Percentiles rank a stretch among this genome's conserved stretches.
phyloP scores from a whole-genome alignment of 371 early-diverging fungal genomes.

The Mortierella sp. region DNA sequence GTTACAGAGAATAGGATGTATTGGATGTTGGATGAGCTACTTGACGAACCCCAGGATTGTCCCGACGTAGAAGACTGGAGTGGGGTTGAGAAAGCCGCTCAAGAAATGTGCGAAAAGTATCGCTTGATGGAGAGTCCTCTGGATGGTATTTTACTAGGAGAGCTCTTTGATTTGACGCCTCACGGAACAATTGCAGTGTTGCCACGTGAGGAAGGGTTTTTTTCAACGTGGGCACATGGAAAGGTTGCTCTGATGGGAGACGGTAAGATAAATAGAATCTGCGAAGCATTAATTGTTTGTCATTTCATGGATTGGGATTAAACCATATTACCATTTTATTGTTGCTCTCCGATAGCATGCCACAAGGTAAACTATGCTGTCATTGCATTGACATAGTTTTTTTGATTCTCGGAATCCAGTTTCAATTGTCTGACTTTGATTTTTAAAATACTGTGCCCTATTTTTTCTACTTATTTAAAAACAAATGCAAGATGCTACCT shows the following conservation, averaged over 20 bases:
- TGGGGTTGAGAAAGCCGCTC: slow-evolving; percentile 4
- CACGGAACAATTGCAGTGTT: slow-evolving; percentile 20
- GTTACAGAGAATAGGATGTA: slow-evolving; percentile 37
- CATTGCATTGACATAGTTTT: not conserved
- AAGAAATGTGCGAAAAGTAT: slow-evolving; percentile 17
- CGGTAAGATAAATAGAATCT: slow-evolving; percentile 20
- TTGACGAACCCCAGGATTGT: slow-evolving; percentile 12
- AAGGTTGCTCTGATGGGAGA: slow-evolving; percentile 45
- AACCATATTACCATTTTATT: not conserved
- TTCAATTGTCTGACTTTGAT: not conserved
- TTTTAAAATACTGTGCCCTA: not conserved
- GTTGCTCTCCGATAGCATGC: slow-evolving; percentile 15
- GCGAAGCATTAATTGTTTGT: not conserved
- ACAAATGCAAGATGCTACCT: slow-evolving; percentile 22
- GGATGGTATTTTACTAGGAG: slow-evolving; percentile 11
- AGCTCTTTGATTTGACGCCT: slow-evolving; percentile 35
- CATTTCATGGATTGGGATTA: not conserved
- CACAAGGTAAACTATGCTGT: slow-evolving; percentile 22
- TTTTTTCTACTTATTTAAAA: not conserved
- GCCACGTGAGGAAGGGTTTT: slow-evolving; percentile 33
- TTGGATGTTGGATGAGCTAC: slow-evolving; percentile 43
- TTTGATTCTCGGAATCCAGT: not conserved
- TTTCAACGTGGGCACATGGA: slow-evolving; percentile 40
- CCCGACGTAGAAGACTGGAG: slow-evolving; percentile 48
- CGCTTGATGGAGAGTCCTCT: slow-evolving; percentile 22